Evolutionary conservation across 495 filamentous ascomycete genomes (phyloP).

Genomic region (Cetradonia linearis): DNA sequence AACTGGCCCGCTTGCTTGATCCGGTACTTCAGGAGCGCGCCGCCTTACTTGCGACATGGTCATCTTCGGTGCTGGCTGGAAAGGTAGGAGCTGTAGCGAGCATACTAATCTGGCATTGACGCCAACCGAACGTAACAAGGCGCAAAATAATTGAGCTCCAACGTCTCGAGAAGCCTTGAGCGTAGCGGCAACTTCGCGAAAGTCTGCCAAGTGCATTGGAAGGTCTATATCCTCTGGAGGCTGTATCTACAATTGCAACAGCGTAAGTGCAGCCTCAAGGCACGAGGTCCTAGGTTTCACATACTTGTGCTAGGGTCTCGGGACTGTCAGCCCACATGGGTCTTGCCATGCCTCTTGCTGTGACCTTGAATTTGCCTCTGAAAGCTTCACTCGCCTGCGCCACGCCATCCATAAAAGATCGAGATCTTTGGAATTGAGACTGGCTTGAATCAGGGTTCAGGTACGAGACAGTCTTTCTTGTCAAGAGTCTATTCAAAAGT

Average conservation of each 20-base stretch:
- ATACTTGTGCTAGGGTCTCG: constrained; percentile 35
- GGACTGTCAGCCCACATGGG: constrained; percentile 62
- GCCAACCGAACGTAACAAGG: constrained; percentile 63
- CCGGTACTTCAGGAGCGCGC: background rate
- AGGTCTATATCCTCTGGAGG: constrained; percentile 43
- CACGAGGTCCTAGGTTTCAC: background rate
- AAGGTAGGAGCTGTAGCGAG: constrained; percentile 77
- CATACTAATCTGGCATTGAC: constrained; percentile 84
- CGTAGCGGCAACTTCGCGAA: constrained; percentile 52
- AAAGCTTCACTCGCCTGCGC: constrained; percentile 59
- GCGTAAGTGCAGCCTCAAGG: constrained; percentile 2
- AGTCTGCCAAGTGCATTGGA: constrained; percentile 46
- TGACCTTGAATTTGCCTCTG: constrained; percentile 54
- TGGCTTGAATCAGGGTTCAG: constrained; percentile 53
- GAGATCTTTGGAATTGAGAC: constrained; percentile 59
- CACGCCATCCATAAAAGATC: constrained; percentile 69
- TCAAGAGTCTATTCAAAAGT: constrained; percentile 47
- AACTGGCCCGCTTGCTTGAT: background rate
- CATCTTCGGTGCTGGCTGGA: constrained; percentile 49
- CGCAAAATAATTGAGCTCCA: constrained; percentile 83
- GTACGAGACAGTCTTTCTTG: constrained; percentile 47
- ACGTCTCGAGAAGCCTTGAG: constrained; percentile 76
- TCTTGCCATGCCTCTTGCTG: constrained; percentile 55
- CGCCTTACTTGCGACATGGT: constrained; percentile 25
- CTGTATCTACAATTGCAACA: constrained; percentile 32